A percentile compares a stretch with the other conserved stretches of the same genome.
phyloP scores from a whole-genome alignment of 129 eudicot species.

The Helianthus tuberosus region DNA sequence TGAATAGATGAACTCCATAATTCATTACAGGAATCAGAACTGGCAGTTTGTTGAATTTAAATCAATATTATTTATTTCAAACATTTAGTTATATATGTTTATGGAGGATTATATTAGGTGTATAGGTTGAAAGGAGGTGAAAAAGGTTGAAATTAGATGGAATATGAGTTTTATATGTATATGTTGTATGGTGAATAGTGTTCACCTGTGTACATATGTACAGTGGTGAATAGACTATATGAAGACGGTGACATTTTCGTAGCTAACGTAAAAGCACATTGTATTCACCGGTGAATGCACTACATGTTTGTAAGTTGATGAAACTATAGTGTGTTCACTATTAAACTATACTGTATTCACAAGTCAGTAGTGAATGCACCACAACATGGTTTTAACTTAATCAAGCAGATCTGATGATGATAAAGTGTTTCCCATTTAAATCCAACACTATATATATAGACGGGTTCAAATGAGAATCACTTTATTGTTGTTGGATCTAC shows the following conservation, averaged over 20 bases:
- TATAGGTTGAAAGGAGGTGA: not conserved
- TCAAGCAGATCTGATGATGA: too few relatives aligned
- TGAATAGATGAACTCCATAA: not conserved
- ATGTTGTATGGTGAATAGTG: not conserved
- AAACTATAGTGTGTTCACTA: not conserved
- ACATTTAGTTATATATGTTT: not conserved
- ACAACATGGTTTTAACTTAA: too few relatives aligned
- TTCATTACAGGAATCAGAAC: slow-evolving; percentile 5
- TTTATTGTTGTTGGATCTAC: too few relatives aligned
- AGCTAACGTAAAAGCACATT: not conserved
- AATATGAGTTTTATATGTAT: slow-evolving; percentile 2
- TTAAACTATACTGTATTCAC: too few relatives aligned
- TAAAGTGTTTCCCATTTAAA: too few relatives aligned
- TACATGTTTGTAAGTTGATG: too few relatives aligned
- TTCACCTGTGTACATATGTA: not conserved
- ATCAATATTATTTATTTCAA: not conserved
- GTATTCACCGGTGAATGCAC: not conserved
- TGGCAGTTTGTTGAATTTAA: not conserved
- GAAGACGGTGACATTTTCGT: not conserved
- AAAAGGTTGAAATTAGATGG: not conserved
- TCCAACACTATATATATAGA: too few relatives aligned
- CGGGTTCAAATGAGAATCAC: too few relatives aligned
- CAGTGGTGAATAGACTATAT: not conserved
- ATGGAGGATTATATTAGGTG: not conserved
- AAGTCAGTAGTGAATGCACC: not conserved